These are phyloP conservation scores for Emericellopsis atlantica DNA, from an alignment of 2,329 filamentous ascomycete genomes.

Conservation along the genomic window DNA sequence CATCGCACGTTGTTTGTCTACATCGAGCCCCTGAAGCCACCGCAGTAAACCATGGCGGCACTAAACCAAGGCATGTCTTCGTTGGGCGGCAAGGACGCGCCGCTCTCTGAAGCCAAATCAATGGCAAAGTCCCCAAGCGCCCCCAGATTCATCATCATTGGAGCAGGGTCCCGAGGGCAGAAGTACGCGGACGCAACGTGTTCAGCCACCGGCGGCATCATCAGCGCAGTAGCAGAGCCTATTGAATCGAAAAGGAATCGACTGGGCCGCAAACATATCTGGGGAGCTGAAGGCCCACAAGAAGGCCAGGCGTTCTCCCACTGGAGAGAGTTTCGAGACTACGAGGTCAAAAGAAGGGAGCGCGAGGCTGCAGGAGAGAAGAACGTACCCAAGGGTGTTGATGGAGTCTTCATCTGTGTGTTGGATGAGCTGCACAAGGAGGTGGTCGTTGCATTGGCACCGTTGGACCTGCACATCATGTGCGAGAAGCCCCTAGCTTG, in stretches of 20 bases:
- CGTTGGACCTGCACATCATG: constrained; percentile 67
- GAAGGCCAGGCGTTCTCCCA: constrained; percentile 57
- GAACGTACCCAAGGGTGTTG: constrained; percentile 38
- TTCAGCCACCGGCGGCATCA: constrained; percentile 51
- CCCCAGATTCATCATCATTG: constrained; percentile 65
- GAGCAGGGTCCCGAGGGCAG: constrained; percentile 67
- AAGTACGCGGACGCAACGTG: constrained; percentile 59
- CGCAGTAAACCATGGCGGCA: no score
- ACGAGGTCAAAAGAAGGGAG: constrained; percentile 51
- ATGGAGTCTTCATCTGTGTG: constrained; percentile 54
- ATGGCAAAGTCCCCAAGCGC: constrained; percentile 28
- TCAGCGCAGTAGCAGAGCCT: constrained; percentile 75
- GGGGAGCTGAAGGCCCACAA: constrained; percentile 36
- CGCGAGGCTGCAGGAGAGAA: constrained; percentile 33
- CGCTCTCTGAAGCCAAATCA: constrained; percentile 22
- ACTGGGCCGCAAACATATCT: constrained; percentile 63
- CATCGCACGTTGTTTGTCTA: background rate
- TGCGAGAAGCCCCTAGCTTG: constrained; percentile 92
- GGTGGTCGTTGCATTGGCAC: constrained; percentile 62
- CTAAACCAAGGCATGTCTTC: no score
- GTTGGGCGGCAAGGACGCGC: constrained; percentile 2
- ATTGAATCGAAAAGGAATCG: constrained; percentile 60
- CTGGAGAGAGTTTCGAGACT: constrained; percentile 67
- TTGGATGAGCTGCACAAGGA: constrained; percentile 82
- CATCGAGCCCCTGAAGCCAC: no score